Base-by-base conservation (phyloP, 768 basidiomycete genomes). In the Gymnopilus dilepis region DNA sequence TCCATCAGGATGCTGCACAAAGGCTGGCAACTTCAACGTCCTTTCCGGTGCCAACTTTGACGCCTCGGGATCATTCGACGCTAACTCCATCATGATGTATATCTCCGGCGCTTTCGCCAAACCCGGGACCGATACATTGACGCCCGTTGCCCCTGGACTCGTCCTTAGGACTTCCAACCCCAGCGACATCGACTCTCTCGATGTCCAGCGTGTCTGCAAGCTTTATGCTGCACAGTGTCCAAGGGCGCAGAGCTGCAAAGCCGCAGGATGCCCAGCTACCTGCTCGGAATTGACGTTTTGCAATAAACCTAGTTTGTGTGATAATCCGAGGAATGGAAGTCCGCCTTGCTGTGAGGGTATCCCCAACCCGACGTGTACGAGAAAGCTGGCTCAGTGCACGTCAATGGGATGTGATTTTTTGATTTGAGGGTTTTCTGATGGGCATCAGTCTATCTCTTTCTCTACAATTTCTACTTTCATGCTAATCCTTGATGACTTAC, bases 41-140 rank as follows among this genome's bases (percentile, higher is more conserved):
- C 6, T 34, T 2, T 33, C 42, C 8, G 45, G 34, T 6, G 7
- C 52, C 6, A 26, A 19, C 13, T 48, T 48, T 12, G 45, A 58
- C 34, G 43, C 43, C 11, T 47, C 56, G 4, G 56, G 56, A 1
- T 31, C 24, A 30, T 58, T 34, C 19, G 56, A 58, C 17, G 15
- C 47, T 6, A 30, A 45, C 3, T 58, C 56, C 45, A 48, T 58
- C 12, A 58, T 58, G 56, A 28, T 34, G 21, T 58, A 58, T n/a
- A 28, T 28, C 11, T 21, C 41, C 0, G 8, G 24, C 6, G 56
- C 43, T 6, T 58, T 58, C 8, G 56, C 56, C 11, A 31, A 22
- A 34, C 45, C 43, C 26, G 56, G 56, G 12, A 58, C 30, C 9
- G 13, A 45, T 12, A 58, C 56, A 2, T 37, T 58, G 56, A 48